Base-by-base conservation (phyloP, 768 basidiomycete genomes). In the Suillus brevipes region DNA sequence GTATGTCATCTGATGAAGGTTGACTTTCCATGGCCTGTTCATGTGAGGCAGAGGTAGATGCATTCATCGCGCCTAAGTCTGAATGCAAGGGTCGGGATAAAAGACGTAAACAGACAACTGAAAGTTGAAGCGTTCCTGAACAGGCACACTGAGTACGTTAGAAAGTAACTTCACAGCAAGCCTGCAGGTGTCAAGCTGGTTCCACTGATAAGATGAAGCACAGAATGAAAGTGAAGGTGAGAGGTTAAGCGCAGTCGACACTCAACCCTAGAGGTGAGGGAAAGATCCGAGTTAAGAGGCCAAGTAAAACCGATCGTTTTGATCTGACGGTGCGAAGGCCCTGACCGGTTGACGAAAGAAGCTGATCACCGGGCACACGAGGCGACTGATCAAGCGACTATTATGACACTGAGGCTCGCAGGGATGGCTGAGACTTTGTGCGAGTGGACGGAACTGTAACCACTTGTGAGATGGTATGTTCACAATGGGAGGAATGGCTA, bases 1-100 rank as follows among this genome's bases (percentile, higher is more conserved):
- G n/a, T 4, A 67, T n/a, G 23, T 53, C 65, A 42, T 66, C 62
- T 25, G 64, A 49, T 3, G 68, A 61, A 23, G n/a, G 52, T 38
- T n/a, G 65, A 10, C 28, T 59, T 28, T 59, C 58, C 58, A 42
- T 42, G 28, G 58, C 25, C 10, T 45, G 47, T 31, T 65, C 56
- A 43, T 12, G 40, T n/a, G 42, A 49, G 25, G 65, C 18, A 31
- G 49, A 16, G 1, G 58, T 47, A 47, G 59, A 25, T 37, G 31
- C 36, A 20, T 56, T 25, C 31, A 38, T 60, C 47, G 50, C 52
- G 57, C 42, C 42, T 16, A 63, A 40, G 5, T 47, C 47, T 47
- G 10, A 53, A 25, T 9, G 38, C 38, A 28, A 37, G 38, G 36
- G 34, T 61, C 47, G 50, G 50, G 25, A 37, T 45, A 36, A 42